Percentiles rank a stretch among this genome's conserved stretches.
Conservation (phyloP, 345 rosid genomes). For the Citrus mangshanensis region DNA sequence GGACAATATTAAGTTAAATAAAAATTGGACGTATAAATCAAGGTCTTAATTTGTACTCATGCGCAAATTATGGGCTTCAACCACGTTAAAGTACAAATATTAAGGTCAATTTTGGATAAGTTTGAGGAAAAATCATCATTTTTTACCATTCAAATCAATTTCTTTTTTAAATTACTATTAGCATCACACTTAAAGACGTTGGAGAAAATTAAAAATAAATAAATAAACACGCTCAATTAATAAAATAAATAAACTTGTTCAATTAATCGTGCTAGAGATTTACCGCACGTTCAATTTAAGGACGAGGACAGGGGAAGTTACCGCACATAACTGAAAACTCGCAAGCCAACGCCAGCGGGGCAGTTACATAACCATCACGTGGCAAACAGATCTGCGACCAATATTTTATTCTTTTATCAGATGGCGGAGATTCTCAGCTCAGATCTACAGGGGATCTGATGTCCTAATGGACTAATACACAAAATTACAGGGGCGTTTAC, state of each 20-base stretch:
- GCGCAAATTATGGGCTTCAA: neutral
- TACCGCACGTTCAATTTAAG: slow-evolving; percentile 7
- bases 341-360: neutral
- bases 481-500: neutral
- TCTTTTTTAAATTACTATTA: neutral
- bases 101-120: neutral
- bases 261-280: neutral
- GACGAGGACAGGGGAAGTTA: neutral
- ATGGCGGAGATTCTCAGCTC: slow-evolving; percentile 1
- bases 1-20: neutral
- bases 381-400: slow-evolving; percentile 15
- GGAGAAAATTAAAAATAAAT: too few species aligned
- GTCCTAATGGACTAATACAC: neutral
- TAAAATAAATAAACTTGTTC: neutral
- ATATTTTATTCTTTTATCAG: neutral
- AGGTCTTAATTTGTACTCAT: neutral
- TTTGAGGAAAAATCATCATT: neutral
- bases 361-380: slow-evolving; percentile 11
- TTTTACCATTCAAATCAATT: neutral
- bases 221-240: too few species aligned
- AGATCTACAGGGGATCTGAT: neutral
- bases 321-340: neutral
- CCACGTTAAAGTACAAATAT: neutral
- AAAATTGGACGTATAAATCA: neutral
- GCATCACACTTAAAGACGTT: neutral